Conservation (phyloP, 345 rosid species). For the Balakata baccata region DNA sequence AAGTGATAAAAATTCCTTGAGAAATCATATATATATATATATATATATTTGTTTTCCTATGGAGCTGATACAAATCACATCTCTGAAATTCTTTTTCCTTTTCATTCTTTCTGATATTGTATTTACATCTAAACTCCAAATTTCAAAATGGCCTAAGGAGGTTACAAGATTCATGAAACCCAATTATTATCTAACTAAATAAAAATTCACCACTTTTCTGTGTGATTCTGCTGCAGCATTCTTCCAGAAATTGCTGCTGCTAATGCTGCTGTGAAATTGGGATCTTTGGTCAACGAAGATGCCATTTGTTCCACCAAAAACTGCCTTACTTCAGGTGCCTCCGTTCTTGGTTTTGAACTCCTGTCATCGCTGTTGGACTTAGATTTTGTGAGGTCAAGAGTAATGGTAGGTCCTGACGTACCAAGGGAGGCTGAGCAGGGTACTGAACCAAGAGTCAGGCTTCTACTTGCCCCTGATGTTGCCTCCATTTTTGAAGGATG, state of each 20-base stretch:
- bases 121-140: conserved; percentile 23
- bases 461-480: conserved; percentile 44
- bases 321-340: conserved; percentile 57
- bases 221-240: conserved; percentile 49
- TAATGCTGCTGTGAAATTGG: conserved; percentile 89
- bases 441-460: conserved; percentile 34
- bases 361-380: conserved; percentile 28
- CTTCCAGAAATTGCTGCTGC: conserved; percentile 93
- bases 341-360: conserved; percentile 37
- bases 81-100: not conserved
- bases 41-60: not conserved
- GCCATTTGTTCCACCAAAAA: conserved; percentile 97
- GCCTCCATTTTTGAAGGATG: conserved; percentile 59
- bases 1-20: no score
- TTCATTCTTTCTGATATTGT: not conserved
- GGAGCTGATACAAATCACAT: not conserved
- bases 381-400: conserved; percentile 54
- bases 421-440: conserved; percentile 44
- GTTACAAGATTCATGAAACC: conserved; percentile 5
- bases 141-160: conserved; percentile 8
- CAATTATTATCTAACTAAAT: not conserved
- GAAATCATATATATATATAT: no score
- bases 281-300: conserved; percentile 81
- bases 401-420: conserved; percentile 39
- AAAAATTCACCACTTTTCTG: conserved; percentile 34